Conservation (phyloP, 192 early-diverging fungal species). For the Entrophospora sp. region DNA sequence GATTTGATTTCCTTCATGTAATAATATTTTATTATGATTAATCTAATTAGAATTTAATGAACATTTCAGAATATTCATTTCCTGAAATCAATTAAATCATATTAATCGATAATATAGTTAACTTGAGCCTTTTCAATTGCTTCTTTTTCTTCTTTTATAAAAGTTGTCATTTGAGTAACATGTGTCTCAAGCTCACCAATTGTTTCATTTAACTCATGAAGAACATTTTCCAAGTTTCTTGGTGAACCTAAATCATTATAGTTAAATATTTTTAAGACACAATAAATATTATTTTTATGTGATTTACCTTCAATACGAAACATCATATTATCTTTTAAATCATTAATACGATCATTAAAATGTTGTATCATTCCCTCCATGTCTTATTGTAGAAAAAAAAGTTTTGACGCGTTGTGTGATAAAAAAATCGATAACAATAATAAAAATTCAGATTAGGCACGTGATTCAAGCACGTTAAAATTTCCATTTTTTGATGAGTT, state of each 20-base stretch:
- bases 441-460: too few relatives aligned
- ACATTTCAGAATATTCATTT: not conserved
- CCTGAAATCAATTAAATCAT: too few relatives aligned
- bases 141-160: constrained; percentile 8
- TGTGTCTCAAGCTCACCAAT: constrained; percentile 5
- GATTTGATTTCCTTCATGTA: not conserved
- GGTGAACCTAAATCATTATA: not conserved
- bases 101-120: too few relatives aligned
- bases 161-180: constrained; percentile 4
- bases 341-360: constrained; percentile 1
- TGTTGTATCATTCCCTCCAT: constrained; percentile 12
- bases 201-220: not conserved
- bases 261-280: not conserved
- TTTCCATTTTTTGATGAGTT: too few relatives aligned
- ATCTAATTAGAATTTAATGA: not conserved
- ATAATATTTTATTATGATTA: not conserved
- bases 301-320: constrained; percentile 1
- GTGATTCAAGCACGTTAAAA: too few relatives aligned
- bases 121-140: constrained; percentile 1
- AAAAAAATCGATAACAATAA: too few relatives aligned
- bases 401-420: too few relatives aligned
- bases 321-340: not conserved
- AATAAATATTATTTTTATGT: not conserved
- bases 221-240: not conserved
- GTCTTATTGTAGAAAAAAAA: not conserved